These are phyloP conservation scores for Eragrostis nindensis DNA, from an alignment of 176 grass and related monocot species.

Conservation along the genomic window DNA sequence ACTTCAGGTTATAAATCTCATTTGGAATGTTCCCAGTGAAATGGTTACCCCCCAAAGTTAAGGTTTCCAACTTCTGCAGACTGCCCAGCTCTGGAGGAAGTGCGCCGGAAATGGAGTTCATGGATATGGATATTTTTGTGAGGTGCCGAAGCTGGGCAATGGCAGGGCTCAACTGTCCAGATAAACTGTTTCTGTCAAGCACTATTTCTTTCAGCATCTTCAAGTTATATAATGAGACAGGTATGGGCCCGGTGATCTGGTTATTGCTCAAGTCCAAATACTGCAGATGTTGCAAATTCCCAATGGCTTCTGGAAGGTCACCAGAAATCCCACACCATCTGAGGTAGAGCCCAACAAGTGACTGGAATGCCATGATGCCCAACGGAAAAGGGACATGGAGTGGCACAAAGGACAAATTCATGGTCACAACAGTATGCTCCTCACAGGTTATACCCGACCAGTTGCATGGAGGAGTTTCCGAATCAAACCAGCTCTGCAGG, in stretches of 20 bases:
- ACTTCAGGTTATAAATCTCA: conserved; percentile 71
- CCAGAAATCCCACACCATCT: conserved; percentile 61
- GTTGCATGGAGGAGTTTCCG: conserved; percentile 59
- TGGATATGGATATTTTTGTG: conserved; percentile 53
- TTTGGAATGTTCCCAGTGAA: conserved; percentile 68
- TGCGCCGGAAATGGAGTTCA: conserved; percentile 57
- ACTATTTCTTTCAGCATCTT: conserved; percentile 65
- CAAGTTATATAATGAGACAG: conserved; percentile 53
- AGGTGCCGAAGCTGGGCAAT: conserved; percentile 65
- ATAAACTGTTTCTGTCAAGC: conserved; percentile 60
- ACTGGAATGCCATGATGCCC: conserved; percentile 50
- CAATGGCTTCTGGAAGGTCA: conserved; percentile 55
- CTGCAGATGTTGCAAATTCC: conserved; percentile 54
- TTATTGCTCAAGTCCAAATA: conserved; percentile 77
- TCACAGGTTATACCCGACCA: conserved; percentile 75
- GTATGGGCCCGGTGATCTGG: conserved; percentile 57
- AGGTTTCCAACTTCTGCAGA: conserved; percentile 50
- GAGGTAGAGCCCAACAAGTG: conserved; percentile 57
- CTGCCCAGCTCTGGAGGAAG: conserved; percentile 67
- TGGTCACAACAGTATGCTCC: conserved; percentile 45
- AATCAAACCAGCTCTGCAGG: conserved; percentile 64
- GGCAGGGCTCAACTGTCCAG: conserved; percentile 53
- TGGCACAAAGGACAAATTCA: conserved; percentile 57
- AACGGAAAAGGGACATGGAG: conserved; percentile 54
- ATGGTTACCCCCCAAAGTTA: conserved; percentile 53